Evolutionary conservation across 768 basidiomycete genomes (phyloP), one percentile per base, ranked within the genome.

Genomic region (Pulveroboletus sp.): DNA sequence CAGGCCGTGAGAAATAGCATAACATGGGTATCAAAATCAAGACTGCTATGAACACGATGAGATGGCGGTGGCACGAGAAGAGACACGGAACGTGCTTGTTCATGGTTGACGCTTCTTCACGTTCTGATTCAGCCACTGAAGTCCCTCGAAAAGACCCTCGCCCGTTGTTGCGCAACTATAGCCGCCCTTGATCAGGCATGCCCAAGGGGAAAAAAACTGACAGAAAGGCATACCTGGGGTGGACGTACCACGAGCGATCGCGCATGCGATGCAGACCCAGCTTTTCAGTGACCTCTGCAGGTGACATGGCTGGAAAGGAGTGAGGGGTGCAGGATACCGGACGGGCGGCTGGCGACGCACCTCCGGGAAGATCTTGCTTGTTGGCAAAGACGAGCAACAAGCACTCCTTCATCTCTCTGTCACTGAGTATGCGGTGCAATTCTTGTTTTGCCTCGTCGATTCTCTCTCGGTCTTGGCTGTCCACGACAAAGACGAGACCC

Each of bases 371-470:
- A 80, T 98, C 95, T 72, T 98, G 95, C 75, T 98, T 98, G 75
- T 98, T 98, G 29, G 95, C 94, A 71, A 98, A 98, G n/a, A 98
- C 94, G 52, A 98, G 85, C 64, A 98, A 67, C 47, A 98, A 68
- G 67, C 94, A 97, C 57, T 97, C 94, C 72, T 90, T 93, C 95
- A 98, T 97, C 71, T 98, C 95, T 54, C 95, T 77, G 68, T 98
- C 95, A 58, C 89, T 87, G 69, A 98, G 76, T 73, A 98, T 97
- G 53, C 93, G 82, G 64, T 97, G 94, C 24, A 98, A 74, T 71
- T 98, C 95, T 64, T 89, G 86, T 64, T 93, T 89, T 31, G 95
- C 95, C 72, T 98, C 95, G 67, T 97, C 93, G 63, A 98, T 87
- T 51, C 95, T 82, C 62, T 95, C 93, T 52, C 90, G 76, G 69